These are phyloP conservation scores for Crucihimalaya himalaica DNA, from an alignment of 345 rosid species.

Conservation along the genomic window DNA sequence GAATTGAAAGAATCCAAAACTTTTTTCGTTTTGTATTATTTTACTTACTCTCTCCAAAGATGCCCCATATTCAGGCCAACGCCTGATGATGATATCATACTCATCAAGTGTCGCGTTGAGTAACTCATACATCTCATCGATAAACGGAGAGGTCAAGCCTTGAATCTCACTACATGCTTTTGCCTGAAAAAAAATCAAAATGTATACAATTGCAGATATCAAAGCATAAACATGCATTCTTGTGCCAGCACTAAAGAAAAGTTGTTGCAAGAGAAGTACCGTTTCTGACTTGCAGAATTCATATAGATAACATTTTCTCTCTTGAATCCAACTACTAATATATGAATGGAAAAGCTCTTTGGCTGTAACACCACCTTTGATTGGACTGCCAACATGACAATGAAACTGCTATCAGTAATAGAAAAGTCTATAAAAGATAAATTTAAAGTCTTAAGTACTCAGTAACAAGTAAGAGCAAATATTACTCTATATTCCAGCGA, in stretches of 20 bases:
- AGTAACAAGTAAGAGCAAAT: not conserved
- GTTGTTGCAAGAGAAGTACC: constrained; percentile 46
- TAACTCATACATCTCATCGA: constrained; percentile 76
- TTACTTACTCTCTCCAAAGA: constrained; percentile 68
- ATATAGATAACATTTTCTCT: constrained; percentile 58
- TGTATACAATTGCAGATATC: constrained; percentile 9
- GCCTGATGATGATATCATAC: constrained; percentile 67
- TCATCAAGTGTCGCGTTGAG: constrained; percentile 61
- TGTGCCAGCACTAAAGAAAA: constrained; percentile 11
- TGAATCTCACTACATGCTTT: constrained; percentile 68
- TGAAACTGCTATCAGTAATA: constrained; percentile 11
- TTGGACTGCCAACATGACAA: constrained; percentile 49
- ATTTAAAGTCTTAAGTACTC: not conserved
- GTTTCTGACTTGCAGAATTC: constrained; percentile 76
- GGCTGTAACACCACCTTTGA: constrained; percentile 78
- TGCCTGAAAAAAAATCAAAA: constrained; percentile 50
- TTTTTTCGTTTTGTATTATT: not conserved
- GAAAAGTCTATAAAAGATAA: not conserved
- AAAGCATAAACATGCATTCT: not conserved
- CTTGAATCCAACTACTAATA: constrained; percentile 80
- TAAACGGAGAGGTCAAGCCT: constrained; percentile 75
- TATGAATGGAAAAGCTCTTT: constrained; percentile 73
- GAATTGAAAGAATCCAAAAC: not conserved
- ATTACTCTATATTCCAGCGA: constrained; percentile 67
- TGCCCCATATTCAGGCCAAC: constrained; percentile 76